Evolutionary conservation across 805 yeast species (phyloP).

Genomic region (Barnettozyma botsteinii): DNA sequence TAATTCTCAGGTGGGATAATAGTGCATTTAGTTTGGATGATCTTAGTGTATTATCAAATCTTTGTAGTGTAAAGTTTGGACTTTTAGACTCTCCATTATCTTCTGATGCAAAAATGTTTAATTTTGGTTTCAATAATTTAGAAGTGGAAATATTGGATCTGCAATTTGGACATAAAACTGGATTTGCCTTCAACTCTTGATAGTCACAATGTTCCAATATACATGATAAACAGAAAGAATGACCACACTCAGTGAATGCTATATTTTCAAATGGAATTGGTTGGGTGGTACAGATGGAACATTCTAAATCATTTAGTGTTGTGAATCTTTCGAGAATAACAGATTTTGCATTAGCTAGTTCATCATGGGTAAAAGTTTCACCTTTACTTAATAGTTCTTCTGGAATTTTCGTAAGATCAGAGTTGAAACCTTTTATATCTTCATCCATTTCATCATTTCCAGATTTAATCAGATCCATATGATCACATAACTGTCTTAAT

Average conservation of each 20-base stretch:
- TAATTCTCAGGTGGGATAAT: conserved; percentile 47
- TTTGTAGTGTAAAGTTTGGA: conserved; percentile 9
- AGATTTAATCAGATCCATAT: conserved; percentile 56
- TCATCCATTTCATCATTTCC: conserved; percentile 49
- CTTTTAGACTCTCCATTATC: conserved; percentile 24
- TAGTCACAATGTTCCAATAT: conserved; percentile 68
- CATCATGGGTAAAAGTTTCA: conserved; percentile 12
- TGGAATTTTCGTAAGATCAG: conserved; percentile 15
- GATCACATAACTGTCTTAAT: conserved; percentile 85
- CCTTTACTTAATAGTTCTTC: conserved; percentile 12
- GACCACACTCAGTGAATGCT: conserved; percentile 73
- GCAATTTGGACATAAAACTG: conserved; percentile 71
- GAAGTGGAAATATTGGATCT: conserved; percentile 48
- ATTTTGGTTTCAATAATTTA: conserved; percentile 32
- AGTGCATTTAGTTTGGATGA: conserved; percentile 75
- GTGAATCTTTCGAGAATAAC: conserved; percentile 30
- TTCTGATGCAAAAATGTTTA: conserved; percentile 4
- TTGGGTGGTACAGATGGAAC: conserved; percentile 77
- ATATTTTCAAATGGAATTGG: conserved; percentile 50
- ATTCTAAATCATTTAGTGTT: conserved; percentile 49
- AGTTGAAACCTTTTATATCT: conserved; percentile 25
- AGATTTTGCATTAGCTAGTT: conserved; percentile 10
- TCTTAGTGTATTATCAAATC: conserved; percentile 30
- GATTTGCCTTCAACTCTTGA: conserved; percentile 43
- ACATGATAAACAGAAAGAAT: conserved; percentile 71